Evolutionary conservation across 306 rosid species (phyloP), one percentile per base, ranked within the genome.

Genomic region (Trichosanthes truncata): DNA sequence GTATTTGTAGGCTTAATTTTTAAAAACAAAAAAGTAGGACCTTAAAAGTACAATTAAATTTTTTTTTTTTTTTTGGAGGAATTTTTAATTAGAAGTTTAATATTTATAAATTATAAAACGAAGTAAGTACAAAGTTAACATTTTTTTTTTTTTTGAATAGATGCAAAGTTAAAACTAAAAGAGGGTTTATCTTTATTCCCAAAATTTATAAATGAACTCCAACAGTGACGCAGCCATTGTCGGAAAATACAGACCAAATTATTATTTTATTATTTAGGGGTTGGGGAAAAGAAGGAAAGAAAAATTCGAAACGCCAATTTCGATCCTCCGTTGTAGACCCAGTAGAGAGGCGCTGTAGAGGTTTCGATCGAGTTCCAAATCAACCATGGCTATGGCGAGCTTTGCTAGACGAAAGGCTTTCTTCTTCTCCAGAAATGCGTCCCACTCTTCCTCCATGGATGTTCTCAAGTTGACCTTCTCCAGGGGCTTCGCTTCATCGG

Each of bases 391-490:
- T 29, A 84, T 90, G 98, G 90, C 96, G 23, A 86, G 82, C 84
- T 86, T 96, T 55, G 99, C 97, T 14, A 81, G 99, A 82, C 90
- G 98, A 49, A 96, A 90, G 92, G 94, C 82, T 71, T 89, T 79
- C 86, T 77, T 83, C 9, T 74, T 90, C 3, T 86, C 95, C 3
- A 72, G 88, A 68, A 88, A 60, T 78, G 67, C 81, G 38, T 83
- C 88, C 29, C 79, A 59, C 74, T 74, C 78, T 17, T 79, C 82
- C 31, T 53, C 79, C 40, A 82, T 91, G 68, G 88, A 88, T 61
- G 88, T 83, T 5, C 79, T 88, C 77, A 78, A 87, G 53, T 85
- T 84, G 82, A 85, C 92, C 15, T 79, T 68, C 71, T 82, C 88
- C 26, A 79, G 98, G 55, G 91, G 90, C 15, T 93, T 91, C 85